Conservation (phyloP, 164 flowering plant genomes). For the Magnolia kwangsiensis region DNA sequence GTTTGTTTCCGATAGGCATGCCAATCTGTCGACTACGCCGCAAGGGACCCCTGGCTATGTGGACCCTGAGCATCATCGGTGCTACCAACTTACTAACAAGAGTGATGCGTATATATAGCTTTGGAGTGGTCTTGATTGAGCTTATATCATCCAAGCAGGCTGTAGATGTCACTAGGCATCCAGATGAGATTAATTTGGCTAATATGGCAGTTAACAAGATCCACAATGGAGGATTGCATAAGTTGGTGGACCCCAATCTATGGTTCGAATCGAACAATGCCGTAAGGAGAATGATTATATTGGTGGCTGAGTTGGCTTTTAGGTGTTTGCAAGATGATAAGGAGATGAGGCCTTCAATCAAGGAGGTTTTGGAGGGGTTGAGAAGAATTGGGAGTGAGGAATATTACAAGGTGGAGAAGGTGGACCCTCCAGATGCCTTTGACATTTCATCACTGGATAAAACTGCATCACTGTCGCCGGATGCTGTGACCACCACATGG, state of each 20-base stretch:
- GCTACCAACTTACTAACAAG: conserved; percentile 49
- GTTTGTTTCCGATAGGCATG: conserved; percentile 54
- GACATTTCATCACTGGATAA: conserved; percentile 33
- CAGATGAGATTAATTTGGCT: conserved; percentile 60
- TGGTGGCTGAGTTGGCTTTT: conserved; percentile 67
- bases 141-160: conserved; percentile 68
- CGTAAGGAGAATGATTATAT: conserved; percentile 37
- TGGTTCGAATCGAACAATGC: conserved; percentile 41
- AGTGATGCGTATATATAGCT: conserved; percentile 92
- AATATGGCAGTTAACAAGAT: conserved; percentile 38
- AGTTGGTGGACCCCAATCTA: conserved; percentile 59
- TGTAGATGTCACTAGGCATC: conserved; percentile 60
- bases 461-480: conserved; percentile 38
- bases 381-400: conserved; percentile 30
- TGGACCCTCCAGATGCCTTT: conserved; percentile 23
- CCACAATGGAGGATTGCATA: conserved; percentile 43
- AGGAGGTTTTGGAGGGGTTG: conserved; percentile 38
- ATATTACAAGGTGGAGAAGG: conserved; percentile 14
- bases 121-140: conserved; percentile 76
- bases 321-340: conserved; percentile 61
- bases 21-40: conserved; percentile 74
- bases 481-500: conserved; percentile 32
- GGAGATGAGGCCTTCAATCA: conserved; percentile 76
- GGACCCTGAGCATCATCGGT: conserved; percentile 75
- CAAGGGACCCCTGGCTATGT: conserved; percentile 87